Conservation (phyloP, 2,329 filamentous ascomycete genomes). For the Xenoacremonium recifei region DNA sequence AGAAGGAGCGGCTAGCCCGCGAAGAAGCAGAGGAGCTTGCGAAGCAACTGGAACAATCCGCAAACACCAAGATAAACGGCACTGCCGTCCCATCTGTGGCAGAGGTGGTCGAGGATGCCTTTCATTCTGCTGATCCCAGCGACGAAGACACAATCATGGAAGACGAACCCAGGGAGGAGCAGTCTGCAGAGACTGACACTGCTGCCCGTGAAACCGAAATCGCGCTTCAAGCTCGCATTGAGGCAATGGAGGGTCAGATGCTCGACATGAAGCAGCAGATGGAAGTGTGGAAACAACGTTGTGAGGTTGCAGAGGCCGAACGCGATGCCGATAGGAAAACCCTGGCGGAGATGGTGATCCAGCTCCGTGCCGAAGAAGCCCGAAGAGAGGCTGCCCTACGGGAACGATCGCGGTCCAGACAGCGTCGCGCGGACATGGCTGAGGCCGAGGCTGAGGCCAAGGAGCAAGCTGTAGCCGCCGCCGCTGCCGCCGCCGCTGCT, state of each 20-base stretch:
- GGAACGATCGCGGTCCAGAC: constrained; percentile 36
- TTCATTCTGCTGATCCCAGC: constrained; percentile 11
- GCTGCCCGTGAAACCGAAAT: constrained; percentile 26
- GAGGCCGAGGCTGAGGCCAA: constrained; percentile 15
- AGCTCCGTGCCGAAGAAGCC: constrained; percentile 68
- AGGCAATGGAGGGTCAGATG: constrained; percentile 77
- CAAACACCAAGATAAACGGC: constrained; percentile 32
- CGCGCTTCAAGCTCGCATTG: constrained; percentile 64
- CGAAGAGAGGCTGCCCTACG: constrained; percentile 42
- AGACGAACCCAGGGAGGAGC: constrained; percentile 32
- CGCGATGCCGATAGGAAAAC: constrained; percentile 69
- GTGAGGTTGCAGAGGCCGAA: constrained; percentile 78
- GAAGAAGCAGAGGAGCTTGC: constrained; percentile 82
- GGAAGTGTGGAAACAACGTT: constrained; percentile 72
- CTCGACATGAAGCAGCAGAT: constrained; percentile 77
- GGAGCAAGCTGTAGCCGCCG: constrained; percentile 19
- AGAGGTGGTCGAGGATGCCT: constrained; percentile 9
- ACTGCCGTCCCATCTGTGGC: constrained; percentile 18
- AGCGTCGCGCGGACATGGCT: constrained; percentile 24
- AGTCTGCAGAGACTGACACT: constrained; percentile 37
- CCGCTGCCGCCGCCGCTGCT: constrained; percentile 13
- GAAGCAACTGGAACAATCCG: constrained; percentile 62
- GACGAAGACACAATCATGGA: constrained; percentile 16
- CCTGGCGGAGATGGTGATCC: constrained; percentile 83
- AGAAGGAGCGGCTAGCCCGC: constrained; percentile 76